Base-by-base conservation (phyloP, 1,284 basidiomycete genomes). In the Lignosus rhinocerotis region DNA sequence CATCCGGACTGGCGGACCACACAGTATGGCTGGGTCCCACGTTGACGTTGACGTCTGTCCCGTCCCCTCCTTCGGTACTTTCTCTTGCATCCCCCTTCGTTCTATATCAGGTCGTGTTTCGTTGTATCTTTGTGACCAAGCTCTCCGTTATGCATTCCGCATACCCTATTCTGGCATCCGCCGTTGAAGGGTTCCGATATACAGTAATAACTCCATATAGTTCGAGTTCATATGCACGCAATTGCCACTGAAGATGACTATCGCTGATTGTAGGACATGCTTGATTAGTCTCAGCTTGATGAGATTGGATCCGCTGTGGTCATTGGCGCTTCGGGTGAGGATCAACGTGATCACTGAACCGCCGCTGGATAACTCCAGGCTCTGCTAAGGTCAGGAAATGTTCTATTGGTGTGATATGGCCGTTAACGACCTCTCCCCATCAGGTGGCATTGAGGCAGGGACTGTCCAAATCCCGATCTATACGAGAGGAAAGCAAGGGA, bases 1-100 rank as follows among this genome's bases (percentile, higher is more conserved):
- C 10, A 31, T 53, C 43, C 43, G 49, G 58, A 55, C 48, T 54
- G 57, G 57, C 57, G 50, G 57, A 42, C 43, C 31, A 49, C 54
- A 42, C 53, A 49, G 54, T 47, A 36, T 47, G 53, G 57, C 57
- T 54, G 57, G 57, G 48, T 54, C 51, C 42, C 14, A 12, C 9
- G n/a, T 19, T 10, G 41, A 43, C 17, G 17, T 43, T 25, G 12
- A 16, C 21, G 44, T 46, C 31, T 10, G 44, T 31, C 44, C 12
- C 55, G 50, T 41, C 55, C 45, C 42, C 50, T 38, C 50, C 38
- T 56, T 45, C 54, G 34, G 51, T 53, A 50, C 5, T 53, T 58
- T 51, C 36, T 51, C 52, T 39, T 36, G 55, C 55, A 21, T 17
- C 36, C 16, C 21, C 38, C 11, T 44, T 41, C 19, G 31, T 58